These are phyloP conservation scores for Pseudogymnoascus sp. DNA, from an alignment of 2,329 filamentous ascomycete species.

Conservation along the genomic window DNA sequence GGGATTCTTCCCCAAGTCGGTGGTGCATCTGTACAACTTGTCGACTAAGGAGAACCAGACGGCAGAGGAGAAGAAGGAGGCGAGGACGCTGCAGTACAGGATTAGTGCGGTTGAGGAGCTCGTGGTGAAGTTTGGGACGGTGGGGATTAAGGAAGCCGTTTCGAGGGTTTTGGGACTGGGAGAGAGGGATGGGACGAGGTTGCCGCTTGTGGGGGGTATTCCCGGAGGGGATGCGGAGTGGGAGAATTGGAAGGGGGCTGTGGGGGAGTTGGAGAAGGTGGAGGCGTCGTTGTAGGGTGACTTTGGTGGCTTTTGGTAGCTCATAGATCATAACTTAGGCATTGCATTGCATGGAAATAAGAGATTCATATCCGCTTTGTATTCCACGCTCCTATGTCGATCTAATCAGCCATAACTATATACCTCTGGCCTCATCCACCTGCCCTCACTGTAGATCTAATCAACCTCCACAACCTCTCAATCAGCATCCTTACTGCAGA, in stretches of 20 bases:
- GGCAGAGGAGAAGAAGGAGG: slow-evolving; percentile 39
- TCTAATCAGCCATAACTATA: background rate
- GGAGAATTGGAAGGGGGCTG: slow-evolving; percentile 34
- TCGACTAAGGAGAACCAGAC: slow-evolving; percentile 29
- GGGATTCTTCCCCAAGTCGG: slow-evolving; percentile 54
- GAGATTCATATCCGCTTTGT: background rate
- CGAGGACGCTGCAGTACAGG: slow-evolving; percentile 49
- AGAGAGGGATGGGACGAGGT: slow-evolving; percentile 48
- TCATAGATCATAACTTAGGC: background rate
- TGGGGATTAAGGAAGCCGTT: slow-evolving; percentile 59
- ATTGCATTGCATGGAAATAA: background rate
- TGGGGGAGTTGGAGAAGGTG: slow-evolving; percentile 24
- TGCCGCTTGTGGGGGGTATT: slow-evolving; percentile 51
- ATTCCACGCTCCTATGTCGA: background rate
- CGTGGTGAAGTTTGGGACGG: slow-evolving; percentile 50
- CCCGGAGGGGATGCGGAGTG: slow-evolving; percentile 44
- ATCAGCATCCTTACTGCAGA: slow-evolving; percentile 48
- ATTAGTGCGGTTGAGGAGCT: slow-evolving; percentile 55
- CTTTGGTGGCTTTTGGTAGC: background rate
- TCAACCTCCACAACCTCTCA: background rate
- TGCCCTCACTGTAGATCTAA: background rate
- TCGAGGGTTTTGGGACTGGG: slow-evolving; percentile 51
- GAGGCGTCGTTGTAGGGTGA: slow-evolving; percentile 17
- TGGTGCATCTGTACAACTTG: slow-evolving; percentile 49
- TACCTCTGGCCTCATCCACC: background rate